These are phyloP conservation scores for Chrysanthemum makinoi DNA, from an alignment of 129 eudicot species.

Conservation along the genomic window DNA sequence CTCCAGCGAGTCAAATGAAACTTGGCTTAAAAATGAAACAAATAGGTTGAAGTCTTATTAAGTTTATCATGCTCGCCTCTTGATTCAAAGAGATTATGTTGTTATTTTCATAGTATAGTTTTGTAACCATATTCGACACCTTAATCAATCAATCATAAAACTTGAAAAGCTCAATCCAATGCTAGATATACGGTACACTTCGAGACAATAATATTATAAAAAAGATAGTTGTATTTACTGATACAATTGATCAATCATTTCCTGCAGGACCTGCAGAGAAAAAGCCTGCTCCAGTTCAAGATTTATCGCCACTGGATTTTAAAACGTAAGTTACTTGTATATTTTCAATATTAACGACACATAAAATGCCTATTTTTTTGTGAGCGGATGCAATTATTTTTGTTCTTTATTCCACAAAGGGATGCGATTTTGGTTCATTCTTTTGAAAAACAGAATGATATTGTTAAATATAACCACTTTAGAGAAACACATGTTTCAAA, in stretches of 20 bases:
- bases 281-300: slow-evolving; percentile 54
- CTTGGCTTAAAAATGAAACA: background rate
- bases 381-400: background rate
- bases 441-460: background rate
- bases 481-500: background rate
- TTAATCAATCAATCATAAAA: background rate
- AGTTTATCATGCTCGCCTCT: background rate
- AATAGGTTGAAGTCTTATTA: background rate
- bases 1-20: background rate
- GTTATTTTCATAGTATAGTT: background rate
- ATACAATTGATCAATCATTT: slow-evolving; percentile 6
- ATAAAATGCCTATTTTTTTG: background rate
- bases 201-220: slow-evolving; percentile 6
- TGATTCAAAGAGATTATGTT: background rate
- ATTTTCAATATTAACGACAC: slow-evolving; percentile 3
- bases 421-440: background rate
- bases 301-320: slow-evolving; percentile 62
- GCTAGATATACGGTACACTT: background rate
- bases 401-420: background rate
- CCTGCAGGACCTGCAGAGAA: slow-evolving; percentile 52
- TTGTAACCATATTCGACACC: background rate
- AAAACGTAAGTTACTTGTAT: slow-evolving; percentile 66
- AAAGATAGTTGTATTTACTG: slow-evolving; percentile 11
- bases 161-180: background rate
- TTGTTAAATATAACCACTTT: background rate